Conservation (phyloP, 345 rosid genomes). For the Laguncularia racemosa region DNA sequence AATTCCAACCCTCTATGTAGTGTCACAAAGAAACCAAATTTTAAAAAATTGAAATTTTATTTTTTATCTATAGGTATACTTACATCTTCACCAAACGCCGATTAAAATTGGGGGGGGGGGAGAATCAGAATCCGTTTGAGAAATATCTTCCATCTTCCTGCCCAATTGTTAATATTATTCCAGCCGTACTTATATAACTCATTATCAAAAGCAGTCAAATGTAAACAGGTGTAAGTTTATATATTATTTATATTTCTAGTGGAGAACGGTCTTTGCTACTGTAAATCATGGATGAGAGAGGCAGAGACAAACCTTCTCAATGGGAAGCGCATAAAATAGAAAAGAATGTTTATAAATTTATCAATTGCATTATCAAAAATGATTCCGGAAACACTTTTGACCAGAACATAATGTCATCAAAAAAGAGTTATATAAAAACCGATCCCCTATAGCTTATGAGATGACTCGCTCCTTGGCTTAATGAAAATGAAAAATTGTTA, state of each 20-base stretch:
- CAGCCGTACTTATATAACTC: too few species aligned
- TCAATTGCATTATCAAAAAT: constrained; percentile 22
- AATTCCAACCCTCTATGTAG: too few species aligned
- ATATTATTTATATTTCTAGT: not conserved
- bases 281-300: not conserved
- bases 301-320: constrained; percentile 8
- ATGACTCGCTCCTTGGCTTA: constrained; percentile 11
- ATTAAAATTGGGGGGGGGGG: too few species aligned
- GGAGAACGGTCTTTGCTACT: not conserved
- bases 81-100: too few species aligned
- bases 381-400: constrained; percentile 44
- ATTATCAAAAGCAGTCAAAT: too few species aligned
- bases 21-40: too few species aligned
- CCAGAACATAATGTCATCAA: constrained; percentile 17
- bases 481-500: not conserved
- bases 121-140: too few species aligned
- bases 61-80: too few species aligned
- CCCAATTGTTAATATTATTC: too few species aligned
- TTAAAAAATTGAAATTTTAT: too few species aligned
- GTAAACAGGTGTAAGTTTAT: not conserved
- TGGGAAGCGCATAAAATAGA: constrained; percentile 28
- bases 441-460: constrained; percentile 20
- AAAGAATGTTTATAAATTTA: constrained; percentile 15
- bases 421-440: not conserved
- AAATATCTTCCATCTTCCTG: too few species aligned